Percentiles rank a stretch among this genome's conserved stretches.
These are phyloP conservation scores for Penicillium verhagenii DNA, from an alignment of 495 filamentous ascomycete species.

Conservation along the genomic window DNA sequence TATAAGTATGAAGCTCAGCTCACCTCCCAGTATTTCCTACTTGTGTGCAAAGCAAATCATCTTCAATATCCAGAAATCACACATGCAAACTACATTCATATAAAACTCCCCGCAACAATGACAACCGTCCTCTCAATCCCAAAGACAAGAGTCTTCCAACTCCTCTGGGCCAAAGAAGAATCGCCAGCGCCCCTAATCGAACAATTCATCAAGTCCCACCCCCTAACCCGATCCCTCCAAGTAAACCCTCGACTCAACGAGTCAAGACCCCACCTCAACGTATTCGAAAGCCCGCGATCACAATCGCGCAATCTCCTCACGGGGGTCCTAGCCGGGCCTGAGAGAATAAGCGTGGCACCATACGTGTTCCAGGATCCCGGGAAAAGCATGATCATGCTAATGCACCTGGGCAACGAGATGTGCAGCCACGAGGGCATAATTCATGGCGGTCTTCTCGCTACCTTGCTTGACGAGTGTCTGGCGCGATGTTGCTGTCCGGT, in stretches of 20 bases:
- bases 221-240: constrained; percentile 60
- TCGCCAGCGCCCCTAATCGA: constrained; percentile 45
- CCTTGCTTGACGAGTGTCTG: constrained; percentile 82
- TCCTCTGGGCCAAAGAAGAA: neutral
- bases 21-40: neutral
- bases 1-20: neutral
- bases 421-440: constrained; percentile 87
- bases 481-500: constrained; percentile 82
- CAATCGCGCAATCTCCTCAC: constrained; percentile 70
- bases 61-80: no score
- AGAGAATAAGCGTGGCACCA: constrained; percentile 77
- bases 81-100: no score
- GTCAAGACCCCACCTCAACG: constrained; percentile 80
- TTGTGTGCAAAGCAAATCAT: constrained; percentile 10
- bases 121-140: neutral
- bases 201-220: constrained; percentile 69
- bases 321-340: constrained; percentile 70
- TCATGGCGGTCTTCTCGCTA: constrained; percentile 84
- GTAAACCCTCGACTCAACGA: constrained; percentile 64
- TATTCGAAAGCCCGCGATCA: constrained; percentile 58
- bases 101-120: no score
- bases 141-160: neutral
- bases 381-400: constrained; percentile 65
- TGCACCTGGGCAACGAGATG: constrained; percentile 71
- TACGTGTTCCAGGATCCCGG: constrained; percentile 68